Conservation (phyloP, 176 grass and related monocot genomes). For the Puccinellia tenuiflora region DNA sequence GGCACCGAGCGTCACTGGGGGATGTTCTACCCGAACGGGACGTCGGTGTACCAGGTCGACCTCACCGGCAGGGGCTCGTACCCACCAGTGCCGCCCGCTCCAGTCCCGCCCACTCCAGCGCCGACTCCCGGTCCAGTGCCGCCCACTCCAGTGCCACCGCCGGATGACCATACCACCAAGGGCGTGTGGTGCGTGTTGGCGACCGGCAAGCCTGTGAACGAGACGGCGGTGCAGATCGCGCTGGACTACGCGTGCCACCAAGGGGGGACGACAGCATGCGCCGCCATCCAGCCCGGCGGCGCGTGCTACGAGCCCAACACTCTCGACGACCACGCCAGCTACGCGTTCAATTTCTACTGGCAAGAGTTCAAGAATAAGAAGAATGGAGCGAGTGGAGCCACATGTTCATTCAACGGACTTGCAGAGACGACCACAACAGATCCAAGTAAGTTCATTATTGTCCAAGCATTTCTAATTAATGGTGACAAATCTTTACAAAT, state of each 20-base stretch:
- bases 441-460: constrained; percentile 40
- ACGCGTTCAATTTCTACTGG: constrained; percentile 70
- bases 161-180: background rate
- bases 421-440: constrained; percentile 40
- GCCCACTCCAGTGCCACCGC: background rate
- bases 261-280: constrained; percentile 51
- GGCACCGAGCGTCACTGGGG: constrained; percentile 61
- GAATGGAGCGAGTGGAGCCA: constrained; percentile 31
- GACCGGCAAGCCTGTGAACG: background rate
- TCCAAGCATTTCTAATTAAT: background rate
- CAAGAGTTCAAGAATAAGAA: constrained; percentile 47
- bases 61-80: constrained; percentile 29
- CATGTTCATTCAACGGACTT: constrained; percentile 57
- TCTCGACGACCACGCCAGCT: constrained; percentile 50
- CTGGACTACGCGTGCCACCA: constrained; percentile 53
- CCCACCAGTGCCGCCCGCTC: background rate
- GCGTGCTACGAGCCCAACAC: constrained; percentile 27
- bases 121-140: background rate
- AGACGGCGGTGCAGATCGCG: constrained; percentile 20
- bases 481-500: background rate
- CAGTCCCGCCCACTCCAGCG: background rate
- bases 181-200: constrained; percentile 48
- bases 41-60: constrained; percentile 40
- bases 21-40: constrained; percentile 47
- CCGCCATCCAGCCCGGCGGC: constrained; percentile 41